A percentile compares a stretch with the other conserved stretches of the same genome.
These are phyloP conservation scores for Botrytis porri DNA, from an alignment of 2,329 filamentous ascomycete genomes.

Conservation along the genomic window DNA sequence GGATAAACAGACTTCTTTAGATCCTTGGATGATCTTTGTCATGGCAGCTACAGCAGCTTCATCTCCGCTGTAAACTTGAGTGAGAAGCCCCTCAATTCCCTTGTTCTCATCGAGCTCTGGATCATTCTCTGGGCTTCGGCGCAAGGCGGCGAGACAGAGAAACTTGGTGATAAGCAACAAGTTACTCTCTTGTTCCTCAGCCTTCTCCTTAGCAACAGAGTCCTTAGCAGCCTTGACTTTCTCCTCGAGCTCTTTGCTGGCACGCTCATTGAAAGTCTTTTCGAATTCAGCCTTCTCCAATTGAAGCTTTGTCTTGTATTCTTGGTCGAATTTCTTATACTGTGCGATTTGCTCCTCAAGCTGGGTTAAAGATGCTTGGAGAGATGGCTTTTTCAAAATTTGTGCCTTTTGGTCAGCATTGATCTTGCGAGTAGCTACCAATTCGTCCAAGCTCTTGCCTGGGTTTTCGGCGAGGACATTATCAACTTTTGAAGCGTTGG, in stretches of 20 bases:
- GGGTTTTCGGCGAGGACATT: slow-evolving; percentile 65
- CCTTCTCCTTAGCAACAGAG: slow-evolving; percentile 43
- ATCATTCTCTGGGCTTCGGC: slow-evolving; percentile 64
- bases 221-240: slow-evolving; percentile 49
- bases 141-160: slow-evolving; percentile 72
- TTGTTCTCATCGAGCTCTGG: slow-evolving; percentile 67
- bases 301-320: slow-evolving; percentile 61
- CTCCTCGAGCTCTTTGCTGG: slow-evolving; percentile 46
- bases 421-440: slow-evolving; percentile 69
- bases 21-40: slow-evolving; percentile 72
- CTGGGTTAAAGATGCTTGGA: slow-evolving; percentile 65
- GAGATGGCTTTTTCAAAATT: slow-evolving; percentile 70
- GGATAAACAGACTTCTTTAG: slow-evolving; percentile 62
- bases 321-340: slow-evolving; percentile 72
- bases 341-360: slow-evolving; percentile 71
- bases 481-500: slow-evolving; percentile 71
- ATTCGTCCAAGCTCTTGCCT: slow-evolving; percentile 68
- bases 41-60: slow-evolving; percentile 71
- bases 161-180: slow-evolving; percentile 75
- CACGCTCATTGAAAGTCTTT: slow-evolving; percentile 52
- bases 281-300: slow-evolving; percentile 59
- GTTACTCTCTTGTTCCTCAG: slow-evolving; percentile 59
- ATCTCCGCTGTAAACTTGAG: slow-evolving; percentile 77
- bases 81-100: slow-evolving; percentile 75
- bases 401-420: slow-evolving; percentile 78